phyloP scores from a whole-genome alignment of 129 eudicot species.

The Centrapalus pauciflorus region DNA sequence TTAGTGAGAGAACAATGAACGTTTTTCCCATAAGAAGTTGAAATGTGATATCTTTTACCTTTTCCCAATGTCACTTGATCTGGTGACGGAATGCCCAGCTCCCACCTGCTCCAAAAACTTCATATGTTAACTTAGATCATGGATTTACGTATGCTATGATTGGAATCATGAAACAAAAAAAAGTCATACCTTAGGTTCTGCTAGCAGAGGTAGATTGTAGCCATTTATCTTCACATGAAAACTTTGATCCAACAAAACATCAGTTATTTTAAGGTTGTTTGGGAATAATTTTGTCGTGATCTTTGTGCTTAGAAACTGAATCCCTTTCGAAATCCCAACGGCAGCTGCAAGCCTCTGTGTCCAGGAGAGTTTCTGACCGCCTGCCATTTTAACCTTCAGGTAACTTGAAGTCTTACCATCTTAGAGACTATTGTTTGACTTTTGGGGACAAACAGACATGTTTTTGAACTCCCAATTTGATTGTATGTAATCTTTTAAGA shows the following conservation, averaged over 20 bases:
- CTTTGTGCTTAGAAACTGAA: constrained; percentile 60
- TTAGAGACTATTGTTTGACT: constrained; percentile 4
- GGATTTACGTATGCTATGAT: neutral
- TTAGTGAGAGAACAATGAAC: neutral
- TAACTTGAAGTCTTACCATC: neutral
- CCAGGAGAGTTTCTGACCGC: constrained; percentile 46
- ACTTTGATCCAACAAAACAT: constrained; percentile 51
- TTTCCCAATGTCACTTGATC: constrained; percentile 28
- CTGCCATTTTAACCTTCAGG: constrained; percentile 26
- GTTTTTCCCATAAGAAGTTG: neutral
- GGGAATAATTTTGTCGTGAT: constrained; percentile 45
- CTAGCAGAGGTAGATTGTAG: constrained; percentile 46
- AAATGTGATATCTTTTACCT: constrained; percentile 17
- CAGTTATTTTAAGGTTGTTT: constrained; percentile 45
- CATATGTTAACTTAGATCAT: neutral
- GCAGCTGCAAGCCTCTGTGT: constrained; percentile 53
- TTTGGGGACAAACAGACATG: neutral
- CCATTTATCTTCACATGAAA: constrained; percentile 59
- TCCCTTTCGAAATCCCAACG: constrained; percentile 57
- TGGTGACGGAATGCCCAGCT: constrained; percentile 25
- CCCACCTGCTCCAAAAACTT: constrained; percentile 21
- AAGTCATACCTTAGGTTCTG: constrained; percentile 19
- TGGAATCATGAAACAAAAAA: neutral
- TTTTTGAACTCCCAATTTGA: neutral
- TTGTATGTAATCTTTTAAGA: neutral